Evolutionary conservation across 1,284 basidiomycete genomes (phyloP), one percentile per base, ranked within the genome.

Genomic region (Ganoderma meredithae): DNA sequence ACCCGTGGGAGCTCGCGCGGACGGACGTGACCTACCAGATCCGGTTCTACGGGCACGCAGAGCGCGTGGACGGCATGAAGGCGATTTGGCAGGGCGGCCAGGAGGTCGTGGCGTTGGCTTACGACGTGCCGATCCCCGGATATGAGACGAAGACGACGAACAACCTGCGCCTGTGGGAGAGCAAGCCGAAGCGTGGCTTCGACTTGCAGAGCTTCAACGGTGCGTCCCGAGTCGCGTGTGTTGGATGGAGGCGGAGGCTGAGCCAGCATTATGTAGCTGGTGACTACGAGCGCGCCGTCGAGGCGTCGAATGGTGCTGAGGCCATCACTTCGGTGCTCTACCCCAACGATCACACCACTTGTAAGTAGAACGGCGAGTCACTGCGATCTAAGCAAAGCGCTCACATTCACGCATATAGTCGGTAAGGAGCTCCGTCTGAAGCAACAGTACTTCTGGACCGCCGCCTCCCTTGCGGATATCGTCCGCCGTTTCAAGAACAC

Each of bases 391-490:
- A 27, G 10, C 15, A 0, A n/a, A 40, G 39, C 8, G 60, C 55
- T 69, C 41, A 69, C 15, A 13, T 33, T 44, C 39, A 52, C 36
- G 31, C 19, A 36, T 60, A 36, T 67, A 93, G 92, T 91, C 67
- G 96, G 96, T 71, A 97, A 97, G 79, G 94, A 96, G 79, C 84
- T 97, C 39, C 90, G 96, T 69, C 85, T 98, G 73, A 97, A 97
- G 84, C 96, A 98, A 76, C 96, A 98, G 81, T 96, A 96, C 82
- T 95, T 95, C 82, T 95, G 94, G 94, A 94, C 92, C 41, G 91
- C 93, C 25, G 95, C 94, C 27, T 92, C 90, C 78, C 84, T 97
- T 47, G 87, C 90, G 67, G 96, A 98, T 78, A 97, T 98, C 76
- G 79, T 97, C 64, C 87, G 93, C 64, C 88, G 93, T 53, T 93